Conservation (phyloP, 2,329 filamentous ascomycete species). For the Thielaviopsis ethacetica region DNA sequence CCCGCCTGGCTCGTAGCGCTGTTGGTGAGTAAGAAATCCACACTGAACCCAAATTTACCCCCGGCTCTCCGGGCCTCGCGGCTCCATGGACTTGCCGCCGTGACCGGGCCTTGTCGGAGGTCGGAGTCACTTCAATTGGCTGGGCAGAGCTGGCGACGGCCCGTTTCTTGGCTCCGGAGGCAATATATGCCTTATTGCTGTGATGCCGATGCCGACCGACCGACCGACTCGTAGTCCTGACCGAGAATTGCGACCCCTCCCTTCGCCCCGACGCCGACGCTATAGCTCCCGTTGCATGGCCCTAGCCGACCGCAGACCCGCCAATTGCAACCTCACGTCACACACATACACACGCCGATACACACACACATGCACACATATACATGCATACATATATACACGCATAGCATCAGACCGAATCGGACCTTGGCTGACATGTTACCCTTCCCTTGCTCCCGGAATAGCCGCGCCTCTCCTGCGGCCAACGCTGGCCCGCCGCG, state of each 20-base stretch:
- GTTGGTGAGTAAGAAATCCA: constrained; percentile 50
- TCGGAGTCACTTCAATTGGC: not conserved
- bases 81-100: not conserved
- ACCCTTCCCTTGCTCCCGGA: constrained; percentile 10
- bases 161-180: not conserved
- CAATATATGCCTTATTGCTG: not conserved
- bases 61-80: not conserved
- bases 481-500: constrained; percentile 58
- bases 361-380: not conserved
- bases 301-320: not conserved
- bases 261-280: not conserved
- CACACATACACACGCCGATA: not conserved
- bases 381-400: not conserved
- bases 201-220: not conserved
- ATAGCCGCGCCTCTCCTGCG: constrained; percentile 82
- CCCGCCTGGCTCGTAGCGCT: constrained; percentile 88
- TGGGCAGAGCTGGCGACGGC: not conserved
- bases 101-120: not conserved
- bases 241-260: not conserved
- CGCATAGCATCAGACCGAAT: not conserved
- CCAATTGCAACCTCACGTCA: not conserved
- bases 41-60: not conserved
- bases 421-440: constrained; percentile 8
- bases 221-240: not conserved
- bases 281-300: not conserved